A percentile compares a stretch with the other conserved stretches of the same genome.
Evolutionary conservation across 108 stramenopile species (phyloP).

Genomic region (Cyclotella sp.): DNA sequence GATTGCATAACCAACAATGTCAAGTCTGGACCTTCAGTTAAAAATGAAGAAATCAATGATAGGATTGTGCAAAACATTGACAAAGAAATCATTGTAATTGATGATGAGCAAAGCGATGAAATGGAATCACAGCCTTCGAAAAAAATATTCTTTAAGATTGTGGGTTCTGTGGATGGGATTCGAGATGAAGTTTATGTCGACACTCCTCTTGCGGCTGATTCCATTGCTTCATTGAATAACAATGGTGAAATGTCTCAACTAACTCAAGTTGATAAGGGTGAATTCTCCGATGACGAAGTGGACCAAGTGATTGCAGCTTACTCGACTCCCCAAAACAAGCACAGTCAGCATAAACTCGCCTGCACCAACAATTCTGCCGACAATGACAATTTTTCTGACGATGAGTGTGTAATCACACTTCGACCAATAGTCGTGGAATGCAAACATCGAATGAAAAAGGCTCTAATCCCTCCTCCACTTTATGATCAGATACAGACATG

Average conservation of each 20-base stretch:
- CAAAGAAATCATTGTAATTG: slow-evolving; percentile 6
- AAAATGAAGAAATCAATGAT: not conserved
- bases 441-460: slow-evolving; percentile 82
- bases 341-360: not conserved
- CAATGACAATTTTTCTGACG: slow-evolving; percentile 8
- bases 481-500: slow-evolving; percentile 86
- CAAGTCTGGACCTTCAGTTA: not conserved
- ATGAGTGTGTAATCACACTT: slow-evolving; percentile 57
- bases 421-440: slow-evolving; percentile 78
- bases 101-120: not conserved
- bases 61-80: not conserved
- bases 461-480: slow-evolving; percentile 65
- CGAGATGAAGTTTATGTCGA: slow-evolving; percentile 56
- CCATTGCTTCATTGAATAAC: not conserved
- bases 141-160: slow-evolving; percentile 45
- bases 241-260: not conserved
- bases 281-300: slow-evolving; percentile 48
- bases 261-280: slow-evolving; percentile 10
- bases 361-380: not conserved
- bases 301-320: slow-evolving; percentile 10
- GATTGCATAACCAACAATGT: not conserved
- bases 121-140: not conserved
- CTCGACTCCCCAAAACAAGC: not conserved
- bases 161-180: slow-evolving; percentile 58
- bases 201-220: not conserved